phyloP scores from a whole-genome alignment of 495 filamentous ascomycete genomes.

The Delitschia confertaspora region DNA sequence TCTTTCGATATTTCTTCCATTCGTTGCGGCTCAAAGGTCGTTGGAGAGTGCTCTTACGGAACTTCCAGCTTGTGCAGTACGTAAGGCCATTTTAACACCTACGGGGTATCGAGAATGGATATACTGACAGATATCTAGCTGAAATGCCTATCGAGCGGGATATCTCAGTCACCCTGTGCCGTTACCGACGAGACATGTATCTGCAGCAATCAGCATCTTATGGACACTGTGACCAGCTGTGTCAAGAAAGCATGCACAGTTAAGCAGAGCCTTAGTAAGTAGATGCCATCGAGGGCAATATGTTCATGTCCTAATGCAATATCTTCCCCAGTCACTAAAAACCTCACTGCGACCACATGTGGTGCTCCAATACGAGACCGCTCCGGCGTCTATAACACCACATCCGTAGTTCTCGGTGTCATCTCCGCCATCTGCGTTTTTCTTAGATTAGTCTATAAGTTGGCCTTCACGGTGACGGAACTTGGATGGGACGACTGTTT shows the following conservation, averaged over 20 bases:
- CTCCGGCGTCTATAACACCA: neutral
- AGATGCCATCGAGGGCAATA: neutral
- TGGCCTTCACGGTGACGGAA: neutral
- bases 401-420: constrained; percentile 7
- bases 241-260: constrained; percentile 13
- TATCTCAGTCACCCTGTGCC: constrained; percentile 8
- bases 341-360: constrained; percentile 15
- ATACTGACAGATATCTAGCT: too few species aligned
- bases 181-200: constrained; percentile 19
- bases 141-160: constrained; percentile 6
- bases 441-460: constrained; percentile 10
- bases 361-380: constrained; percentile 14
- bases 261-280: constrained; percentile 14
- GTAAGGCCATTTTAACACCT: neutral
- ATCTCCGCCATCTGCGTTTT: constrained; percentile 2
- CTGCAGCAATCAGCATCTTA: constrained; percentile 7
- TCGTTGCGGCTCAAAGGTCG: constrained; percentile 1
- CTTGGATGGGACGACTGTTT: constrained; percentile 19
- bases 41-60: neutral
- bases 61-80: constrained; percentile 8
- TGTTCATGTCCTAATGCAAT: too few species aligned
- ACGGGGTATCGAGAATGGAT: neutral
- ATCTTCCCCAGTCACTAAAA: constrained; percentile 13
- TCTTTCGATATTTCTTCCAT: neutral
- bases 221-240: constrained; percentile 10